phyloP scores from a whole-genome alignment of 768 basidiomycete genomes.

The Boletus huronensis region DNA sequence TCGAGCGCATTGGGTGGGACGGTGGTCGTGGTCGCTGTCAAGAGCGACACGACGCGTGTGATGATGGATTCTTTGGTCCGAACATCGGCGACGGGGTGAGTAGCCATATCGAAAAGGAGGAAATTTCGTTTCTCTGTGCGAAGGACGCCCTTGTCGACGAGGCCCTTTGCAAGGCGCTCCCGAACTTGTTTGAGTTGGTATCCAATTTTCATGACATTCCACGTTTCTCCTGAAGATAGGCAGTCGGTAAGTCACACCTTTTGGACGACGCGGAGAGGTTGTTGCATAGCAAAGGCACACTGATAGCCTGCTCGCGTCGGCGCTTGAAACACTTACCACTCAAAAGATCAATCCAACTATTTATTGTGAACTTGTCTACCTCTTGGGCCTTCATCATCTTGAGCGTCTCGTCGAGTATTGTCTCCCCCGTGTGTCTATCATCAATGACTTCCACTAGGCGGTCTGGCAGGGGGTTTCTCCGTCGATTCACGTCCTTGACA shows the following conservation, averaged over 20 bases:
- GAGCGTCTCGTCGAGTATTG: conserved; percentile 91
- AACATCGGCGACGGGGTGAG: conserved; percentile 93
- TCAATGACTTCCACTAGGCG: conserved; percentile 89
- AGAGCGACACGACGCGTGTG: conserved; percentile 66
- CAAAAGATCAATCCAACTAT: conserved; percentile 92
- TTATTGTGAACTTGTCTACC: conserved; percentile 54
- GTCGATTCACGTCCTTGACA: conserved; percentile 72
- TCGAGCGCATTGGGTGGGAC: conserved; percentile 73
- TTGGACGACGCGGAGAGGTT: neutral
- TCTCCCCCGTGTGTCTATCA: conserved; percentile 91
- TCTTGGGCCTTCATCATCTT: conserved; percentile 91
- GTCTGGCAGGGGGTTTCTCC: conserved; percentile 74
- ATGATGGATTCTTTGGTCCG: conserved; percentile 86
- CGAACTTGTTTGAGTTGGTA: conserved; percentile 99
- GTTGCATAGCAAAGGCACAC: neutral
- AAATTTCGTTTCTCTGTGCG: conserved; percentile 99
- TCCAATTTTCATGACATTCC: conserved; percentile 99
- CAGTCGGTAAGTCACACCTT: neutral
- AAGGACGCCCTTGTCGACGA: conserved; percentile 98
- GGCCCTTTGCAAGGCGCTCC: conserved; percentile 93
- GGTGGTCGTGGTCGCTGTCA: conserved; percentile 79
- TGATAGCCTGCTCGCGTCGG: neutral
- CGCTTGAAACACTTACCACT: conserved; percentile 53
- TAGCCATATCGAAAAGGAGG: conserved; percentile 99
- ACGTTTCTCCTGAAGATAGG: conserved; percentile 80